Percentiles rank a stretch among this genome's conserved stretches.
Conservation (phyloP, 352 stramenopile genomes). For the Thraustochytrium sp. region DNA sequence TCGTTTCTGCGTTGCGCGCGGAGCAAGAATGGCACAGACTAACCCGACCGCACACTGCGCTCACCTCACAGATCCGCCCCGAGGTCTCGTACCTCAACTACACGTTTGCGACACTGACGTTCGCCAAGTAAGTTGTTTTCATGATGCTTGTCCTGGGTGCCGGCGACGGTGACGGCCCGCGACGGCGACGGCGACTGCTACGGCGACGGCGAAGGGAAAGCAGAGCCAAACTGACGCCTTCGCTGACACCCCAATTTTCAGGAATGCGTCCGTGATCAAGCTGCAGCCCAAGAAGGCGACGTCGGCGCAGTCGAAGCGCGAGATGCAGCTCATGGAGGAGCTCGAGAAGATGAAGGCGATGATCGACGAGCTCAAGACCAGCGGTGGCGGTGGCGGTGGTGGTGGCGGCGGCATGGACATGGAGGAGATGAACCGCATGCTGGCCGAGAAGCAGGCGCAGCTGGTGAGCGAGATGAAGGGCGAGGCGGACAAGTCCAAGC, state of each 20-base stretch:
- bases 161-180: no score
- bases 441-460: conserved; percentile 52
- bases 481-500: conserved; percentile 55
- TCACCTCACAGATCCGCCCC: conserved; percentile 63
- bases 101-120: conserved; percentile 86
- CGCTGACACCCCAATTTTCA: neutral
- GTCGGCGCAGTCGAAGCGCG: conserved; percentile 71
- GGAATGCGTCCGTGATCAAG: conserved; percentile 87
- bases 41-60: neutral
- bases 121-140: conserved; percentile 63
- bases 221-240: no score
- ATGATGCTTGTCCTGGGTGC: no score
- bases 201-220: no score
- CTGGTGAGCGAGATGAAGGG: conserved; percentile 45
- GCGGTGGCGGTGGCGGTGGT: conserved; percentile 40
- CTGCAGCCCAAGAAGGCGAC: conserved; percentile 88
- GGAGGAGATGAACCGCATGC: conserved; percentile 48
- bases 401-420: conserved; percentile 45
- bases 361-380: conserved; percentile 54
- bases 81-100: conserved; percentile 86
- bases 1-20: no score
- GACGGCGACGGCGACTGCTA: no score
- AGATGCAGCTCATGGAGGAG: conserved; percentile 86
- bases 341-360: conserved; percentile 85
- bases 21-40: neutral